phyloP scores from a whole-genome alignment of 1,139 yeast species.

The Zygosaccharomyces sapae region DNA sequence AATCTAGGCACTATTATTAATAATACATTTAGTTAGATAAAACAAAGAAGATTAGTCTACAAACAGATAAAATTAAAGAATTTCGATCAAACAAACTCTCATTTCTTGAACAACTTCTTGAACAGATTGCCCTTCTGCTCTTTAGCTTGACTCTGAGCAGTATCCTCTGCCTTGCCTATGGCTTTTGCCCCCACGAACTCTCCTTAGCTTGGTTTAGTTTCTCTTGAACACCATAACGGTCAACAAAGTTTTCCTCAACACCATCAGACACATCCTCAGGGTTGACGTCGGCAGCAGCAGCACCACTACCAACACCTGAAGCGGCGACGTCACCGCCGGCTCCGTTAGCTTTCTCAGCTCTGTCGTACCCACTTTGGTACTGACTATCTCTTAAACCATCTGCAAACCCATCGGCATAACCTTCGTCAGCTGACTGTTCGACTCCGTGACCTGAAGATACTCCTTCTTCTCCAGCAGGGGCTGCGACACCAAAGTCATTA shows the following conservation, averaged over 20 bases:
- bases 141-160: constrained; percentile 3
- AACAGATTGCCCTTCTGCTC: constrained; percentile 3
- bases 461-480: background rate
- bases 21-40: background rate
- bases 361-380: background rate
- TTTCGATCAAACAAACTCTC: background rate
- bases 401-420: constrained; percentile 2
- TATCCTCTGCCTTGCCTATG: background rate
- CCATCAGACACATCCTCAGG: no score
- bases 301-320: no score
- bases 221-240: background rate
- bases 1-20: background rate
- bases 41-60: background rate
- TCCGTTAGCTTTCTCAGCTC: background rate
- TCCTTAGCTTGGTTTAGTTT: background rate
- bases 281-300: no score
- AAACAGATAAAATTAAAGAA: background rate
- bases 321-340: no score
- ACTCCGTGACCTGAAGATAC: background rate
- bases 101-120: constrained; percentile 5
- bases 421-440: constrained; percentile 4
- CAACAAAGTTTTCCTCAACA: background rate
- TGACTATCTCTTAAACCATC: background rate
- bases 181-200: background rate
- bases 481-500: background rate